These are phyloP conservation scores for Chalciporus piperatoides DNA, from an alignment of 1,284 basidiomycete genomes.

Conservation along the genomic window DNA sequence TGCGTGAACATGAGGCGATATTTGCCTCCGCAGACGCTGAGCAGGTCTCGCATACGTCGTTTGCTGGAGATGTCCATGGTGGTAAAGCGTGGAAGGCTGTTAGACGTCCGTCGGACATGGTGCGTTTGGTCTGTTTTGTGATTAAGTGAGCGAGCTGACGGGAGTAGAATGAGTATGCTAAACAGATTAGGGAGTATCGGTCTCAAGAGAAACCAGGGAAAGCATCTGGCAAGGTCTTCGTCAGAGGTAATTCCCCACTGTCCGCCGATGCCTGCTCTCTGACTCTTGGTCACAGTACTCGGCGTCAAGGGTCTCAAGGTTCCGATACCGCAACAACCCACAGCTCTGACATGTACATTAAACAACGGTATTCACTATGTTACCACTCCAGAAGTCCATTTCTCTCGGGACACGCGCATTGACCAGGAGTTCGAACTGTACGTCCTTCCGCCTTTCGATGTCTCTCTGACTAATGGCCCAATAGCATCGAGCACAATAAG, in stretches of 20 bases:
- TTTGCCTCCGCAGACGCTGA: slow-evolving; percentile 75
- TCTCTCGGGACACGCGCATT: slow-evolving; percentile 66
- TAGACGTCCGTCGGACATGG: slow-evolving; percentile 90
- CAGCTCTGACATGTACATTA: slow-evolving; percentile 82
- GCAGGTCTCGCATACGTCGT: slow-evolving; percentile 61
- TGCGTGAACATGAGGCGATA: slow-evolving; percentile 75
- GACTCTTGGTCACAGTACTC: slow-evolving; percentile 52
- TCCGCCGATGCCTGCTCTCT: slow-evolving; percentile 2
- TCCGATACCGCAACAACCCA: slow-evolving; percentile 71
- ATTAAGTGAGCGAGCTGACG: slow-evolving; percentile 1
- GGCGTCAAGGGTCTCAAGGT: slow-evolving; percentile 70
- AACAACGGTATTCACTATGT: slow-evolving; percentile 98
- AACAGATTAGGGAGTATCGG: slow-evolving; percentile 79
- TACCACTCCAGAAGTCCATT: slow-evolving; percentile 76
- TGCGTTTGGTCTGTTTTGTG: slow-evolving; percentile 35
- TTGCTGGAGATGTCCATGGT: slow-evolving; percentile 75
- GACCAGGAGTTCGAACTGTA: slow-evolving; percentile 94
- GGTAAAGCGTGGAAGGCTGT: slow-evolving; percentile 88
- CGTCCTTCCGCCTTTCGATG: slow-evolving; percentile 31
- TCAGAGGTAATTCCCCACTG: slow-evolving; percentile 59
- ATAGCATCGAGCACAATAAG: slow-evolving; percentile 81
- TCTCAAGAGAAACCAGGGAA: slow-evolving; percentile 75
- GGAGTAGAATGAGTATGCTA: slow-evolving; percentile 83
- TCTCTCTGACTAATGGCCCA: slow-evolving; percentile 1
- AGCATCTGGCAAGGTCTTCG: slow-evolving; percentile 88